Base-by-base conservation (phyloP, 768 basidiomycete species). In the Rhizopogon salebrosus region DNA sequence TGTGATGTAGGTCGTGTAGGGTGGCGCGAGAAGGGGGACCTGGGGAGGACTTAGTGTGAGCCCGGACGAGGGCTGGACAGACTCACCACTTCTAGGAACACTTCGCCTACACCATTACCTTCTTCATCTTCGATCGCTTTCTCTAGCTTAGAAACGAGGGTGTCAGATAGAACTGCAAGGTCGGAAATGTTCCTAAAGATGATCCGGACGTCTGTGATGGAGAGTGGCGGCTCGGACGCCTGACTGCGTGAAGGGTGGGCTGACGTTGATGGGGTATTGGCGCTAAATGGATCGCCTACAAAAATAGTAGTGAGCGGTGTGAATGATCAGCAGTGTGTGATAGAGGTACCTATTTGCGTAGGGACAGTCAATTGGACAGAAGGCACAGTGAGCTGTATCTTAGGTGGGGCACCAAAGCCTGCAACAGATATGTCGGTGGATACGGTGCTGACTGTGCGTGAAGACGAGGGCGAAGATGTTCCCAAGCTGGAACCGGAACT, bases 1-100 rank as follows among this genome's bases (percentile, higher is more conserved):
- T 3, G 87, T 88, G 63, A 93, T 92, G 66, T 93, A 93, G 14
- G 78, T 72, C 65, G 82, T 89, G 65, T 91, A 93, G 14, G 83
- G 80, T 10, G 76, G 75, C 62, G 89, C 86, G 56, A 93, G 71
- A 35, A 76, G 75, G 23, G 89, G 80, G 41, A 86, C 81, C 89
- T 91, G 55, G 3, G 16, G 6, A 3, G 14, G 1, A 26, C 39
- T 39, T 49, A 61, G 14, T 34, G 22, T 34, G 16, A n/a, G 6
- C 16, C 16, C 49, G 54, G 24, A 50, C 41, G 48, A 37, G 16
- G 54, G 36, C 49, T 31, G 41, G 43, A 45, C 51, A 20, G 18
- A 77, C 86, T 61, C 62, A 89, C 89, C 58, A 79, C 78, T 55
- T 80, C 75, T 23, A 89, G 70, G 60, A 93, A 92, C 6, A 92